Evolutionary conservation across 2,329 filamentous ascomycete species (phyloP), one percentile per base, ranked within the genome.

Genomic region (Ustilaginoidea virens): DNA sequence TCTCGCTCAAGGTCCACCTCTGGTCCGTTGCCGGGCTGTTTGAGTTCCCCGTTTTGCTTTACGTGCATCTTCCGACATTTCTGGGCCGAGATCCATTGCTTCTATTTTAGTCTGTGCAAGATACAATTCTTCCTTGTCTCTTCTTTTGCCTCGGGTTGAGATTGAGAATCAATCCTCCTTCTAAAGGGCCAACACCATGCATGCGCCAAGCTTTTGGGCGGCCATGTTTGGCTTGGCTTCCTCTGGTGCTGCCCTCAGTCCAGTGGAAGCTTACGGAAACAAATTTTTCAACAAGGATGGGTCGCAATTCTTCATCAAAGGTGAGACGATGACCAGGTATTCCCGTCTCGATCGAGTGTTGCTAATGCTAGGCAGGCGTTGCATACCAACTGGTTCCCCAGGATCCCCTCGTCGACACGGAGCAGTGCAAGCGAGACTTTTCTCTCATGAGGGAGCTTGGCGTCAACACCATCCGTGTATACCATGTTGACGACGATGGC

Each of bases 211-310:
- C 18, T 36, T 51, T 27, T 34, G 52, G 13, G 43, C 51, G 18
- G 48, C 47, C 30, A 38, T 61, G 9, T 40, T 48, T 35, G 46
- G 52, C 39, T 39, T 50, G 17, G 46, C 40, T 17, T 42, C 48
- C 16, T 40, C 44, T 17, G 48, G 47, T 25, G 39, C 49, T 18
- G 59, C 63, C 17, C 38, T 70, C 27, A 53, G 64, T 20, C 56
- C 60, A 15, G 58, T 73, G 34, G 56, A 61, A 29, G 53, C 58
- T 13, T 69, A 76, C 30, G 82, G 82, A 28, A 74, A 76, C 58
- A 92, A 92, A 56, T 83, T 92, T 61, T 92, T 92, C 60, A 74
- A 73, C 40, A 71, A 69, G 44, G 71, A 86, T 49, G 82, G 82
- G 38, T 64, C 74, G 18, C 82, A 92, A 48, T 92, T 80, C 62